These are phyloP conservation scores for Coemansia guatemalensis DNA, from an alignment of 192 early-diverging fungal genomes.

Conservation along the genomic window DNA sequence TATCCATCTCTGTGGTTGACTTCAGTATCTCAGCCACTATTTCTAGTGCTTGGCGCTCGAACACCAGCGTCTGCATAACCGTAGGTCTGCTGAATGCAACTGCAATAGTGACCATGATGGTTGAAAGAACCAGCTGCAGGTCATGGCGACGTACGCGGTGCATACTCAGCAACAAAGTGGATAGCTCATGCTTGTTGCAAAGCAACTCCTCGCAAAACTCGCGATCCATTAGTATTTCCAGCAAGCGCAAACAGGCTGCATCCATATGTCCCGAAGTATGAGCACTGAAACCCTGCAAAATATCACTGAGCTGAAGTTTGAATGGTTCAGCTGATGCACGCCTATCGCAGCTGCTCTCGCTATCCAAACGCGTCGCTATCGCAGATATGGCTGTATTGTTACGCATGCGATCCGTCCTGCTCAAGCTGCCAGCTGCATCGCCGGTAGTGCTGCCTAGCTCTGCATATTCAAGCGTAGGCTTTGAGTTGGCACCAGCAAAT, in stretches of 20 bases:
- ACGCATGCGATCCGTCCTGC: not conserved
- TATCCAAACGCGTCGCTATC: not conserved
- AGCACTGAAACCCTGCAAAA: constrained; percentile 22
- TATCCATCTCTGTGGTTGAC: constrained; percentile 9
- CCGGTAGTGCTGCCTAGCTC: not conserved
- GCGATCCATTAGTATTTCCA: constrained; percentile 19
- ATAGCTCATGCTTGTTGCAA: constrained; percentile 25
- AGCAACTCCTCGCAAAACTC: constrained; percentile 39
- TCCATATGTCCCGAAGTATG: not conserved
- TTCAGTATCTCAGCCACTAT: constrained; percentile 42
- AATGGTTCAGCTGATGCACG: constrained; percentile 15
- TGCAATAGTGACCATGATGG: constrained; percentile 23
- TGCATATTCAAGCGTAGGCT: constrained; percentile 15
- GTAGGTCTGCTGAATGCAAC: constrained; percentile 27
- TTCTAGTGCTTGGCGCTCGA: constrained; percentile 48
- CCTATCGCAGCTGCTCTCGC: not conserved
- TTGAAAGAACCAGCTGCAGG: constrained; percentile 8
- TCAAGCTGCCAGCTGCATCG: not conserved
- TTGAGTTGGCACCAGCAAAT: not conserved
- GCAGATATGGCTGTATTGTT: not conserved
- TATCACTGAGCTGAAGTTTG: constrained; percentile 23
- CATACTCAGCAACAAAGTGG: constrained; percentile 29
- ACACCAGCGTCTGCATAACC: constrained; percentile 41
- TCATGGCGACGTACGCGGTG: constrained; percentile 26
- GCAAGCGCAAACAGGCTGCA: constrained; percentile 20